phyloP scores from a whole-genome alignment of 768 basidiomycete species.

The Pisolithus microcarpus region DNA sequence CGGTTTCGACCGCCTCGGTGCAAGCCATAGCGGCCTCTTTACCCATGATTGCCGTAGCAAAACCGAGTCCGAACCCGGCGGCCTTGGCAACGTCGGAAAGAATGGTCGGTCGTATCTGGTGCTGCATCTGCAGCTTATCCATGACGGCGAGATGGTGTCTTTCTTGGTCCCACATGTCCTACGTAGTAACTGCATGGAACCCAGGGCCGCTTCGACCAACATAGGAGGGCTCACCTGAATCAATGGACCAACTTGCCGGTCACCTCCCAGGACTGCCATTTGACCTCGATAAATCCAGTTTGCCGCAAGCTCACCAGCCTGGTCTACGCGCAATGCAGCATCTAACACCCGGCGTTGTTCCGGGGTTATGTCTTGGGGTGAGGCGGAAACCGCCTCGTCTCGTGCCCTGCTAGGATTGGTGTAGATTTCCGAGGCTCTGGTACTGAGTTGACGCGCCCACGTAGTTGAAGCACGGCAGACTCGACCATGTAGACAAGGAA shows the following conservation, averaged over 20 bases:
- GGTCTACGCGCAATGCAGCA: constrained; percentile 80
- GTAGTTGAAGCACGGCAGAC: constrained; percentile 7
- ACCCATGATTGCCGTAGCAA: constrained; percentile 79
- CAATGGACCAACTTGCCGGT: constrained; percentile 49
- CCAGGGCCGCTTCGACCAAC: background rate
- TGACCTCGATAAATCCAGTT: constrained; percentile 96
- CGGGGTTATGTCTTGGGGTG: constrained; percentile 46
- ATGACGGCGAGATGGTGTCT: constrained; percentile 85
- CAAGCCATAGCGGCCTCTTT: constrained; percentile 97
- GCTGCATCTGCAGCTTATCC: constrained; percentile 79
- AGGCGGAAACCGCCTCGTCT: constrained; percentile 41
- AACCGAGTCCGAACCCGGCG: constrained; percentile 82
- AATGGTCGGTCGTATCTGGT: constrained; percentile 75
- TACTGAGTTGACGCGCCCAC: constrained; percentile 14
- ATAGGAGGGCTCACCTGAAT: constrained; percentile 55
- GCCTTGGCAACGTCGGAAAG: constrained; percentile 81
- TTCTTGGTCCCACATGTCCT: constrained; percentile 99
- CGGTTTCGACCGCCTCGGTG: constrained; percentile 95
- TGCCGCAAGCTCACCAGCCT: constrained; percentile 92
- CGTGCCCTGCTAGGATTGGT: constrained; percentile 29
- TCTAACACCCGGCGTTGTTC: constrained; percentile 48
- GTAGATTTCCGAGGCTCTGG: constrained; percentile 45
- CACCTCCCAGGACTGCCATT: constrained; percentile 58
- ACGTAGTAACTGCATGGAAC: constrained; percentile 2
- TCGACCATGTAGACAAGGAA: constrained; percentile 2